These are phyloP conservation scores for Boeremia exigua DNA, from an alignment of 2,329 filamentous ascomycete genomes.

Conservation along the genomic window DNA sequence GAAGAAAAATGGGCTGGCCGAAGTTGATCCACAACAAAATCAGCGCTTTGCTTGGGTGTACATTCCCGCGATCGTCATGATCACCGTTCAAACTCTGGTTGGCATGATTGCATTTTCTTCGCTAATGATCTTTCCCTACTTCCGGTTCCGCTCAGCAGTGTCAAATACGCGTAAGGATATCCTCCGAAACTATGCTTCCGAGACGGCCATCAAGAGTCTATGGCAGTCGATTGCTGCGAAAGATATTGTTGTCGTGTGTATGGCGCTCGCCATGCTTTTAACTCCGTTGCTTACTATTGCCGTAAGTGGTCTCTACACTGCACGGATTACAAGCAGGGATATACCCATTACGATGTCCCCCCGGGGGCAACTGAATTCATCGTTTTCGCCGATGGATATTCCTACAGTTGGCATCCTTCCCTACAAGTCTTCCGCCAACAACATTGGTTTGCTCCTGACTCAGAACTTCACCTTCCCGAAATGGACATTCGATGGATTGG, in stretches of 20 bases:
- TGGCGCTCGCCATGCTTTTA: slow-evolving; percentile 1
- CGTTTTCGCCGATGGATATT: not conserved
- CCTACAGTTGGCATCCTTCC: fast-evolving
- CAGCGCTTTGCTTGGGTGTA: slow-evolving; percentile 4
- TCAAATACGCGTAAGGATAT: not conserved
- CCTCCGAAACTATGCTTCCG: not conserved
- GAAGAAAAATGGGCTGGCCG: not conserved
- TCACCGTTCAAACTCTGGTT: not conserved
- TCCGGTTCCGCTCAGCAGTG: not conserved
- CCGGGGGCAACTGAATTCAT: not conserved
- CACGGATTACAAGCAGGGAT: not conserved
- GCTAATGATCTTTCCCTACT: slow-evolving; percentile 1
- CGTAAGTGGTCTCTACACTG: slow-evolving; percentile 1
- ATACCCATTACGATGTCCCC: not conserved
- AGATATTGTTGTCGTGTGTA: not conserved
- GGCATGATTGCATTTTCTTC: not conserved
- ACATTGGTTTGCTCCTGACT: not conserved
- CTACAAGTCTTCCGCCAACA: not conserved
- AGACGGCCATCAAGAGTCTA: not conserved
- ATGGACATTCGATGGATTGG: slow-evolving; percentile 1
- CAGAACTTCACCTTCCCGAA: slow-evolving; percentile 1
- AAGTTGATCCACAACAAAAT: not conserved
- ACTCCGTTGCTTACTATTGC: slow-evolving; percentile 1
- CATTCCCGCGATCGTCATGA: not conserved
- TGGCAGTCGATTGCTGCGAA: not conserved